These are phyloP conservation scores for Botryotinia globosa DNA, from an alignment of 2,329 filamentous ascomycete genomes.

Conservation along the genomic window DNA sequence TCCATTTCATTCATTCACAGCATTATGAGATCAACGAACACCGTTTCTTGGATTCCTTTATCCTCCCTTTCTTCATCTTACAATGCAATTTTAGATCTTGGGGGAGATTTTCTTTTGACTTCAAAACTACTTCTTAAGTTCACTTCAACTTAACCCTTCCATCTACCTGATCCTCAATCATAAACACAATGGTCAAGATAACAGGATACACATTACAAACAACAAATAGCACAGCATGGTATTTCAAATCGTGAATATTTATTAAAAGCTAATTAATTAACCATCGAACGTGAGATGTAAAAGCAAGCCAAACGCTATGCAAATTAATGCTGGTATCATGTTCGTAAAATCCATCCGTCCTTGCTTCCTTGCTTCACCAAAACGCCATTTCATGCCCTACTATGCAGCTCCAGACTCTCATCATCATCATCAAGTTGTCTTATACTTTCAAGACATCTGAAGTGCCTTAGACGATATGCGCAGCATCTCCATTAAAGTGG, in stretches of 20 bases:
- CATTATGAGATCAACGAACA: conserved; percentile 19
- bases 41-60: too few relatives aligned
- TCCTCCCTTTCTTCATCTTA: too few relatives aligned
- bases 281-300: neutral
- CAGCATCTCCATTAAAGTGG: neutral
- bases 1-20: conserved; percentile 17
- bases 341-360: neutral
- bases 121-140: neutral
- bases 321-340: conserved; percentile 9
- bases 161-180: fast-evolving
- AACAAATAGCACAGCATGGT: neutral
- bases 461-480: neutral
- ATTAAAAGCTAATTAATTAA: neutral
- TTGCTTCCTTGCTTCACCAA: neutral
- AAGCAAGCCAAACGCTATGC: neutral
- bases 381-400: neutral
- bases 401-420: neutral
- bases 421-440: neutral
- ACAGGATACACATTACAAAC: neutral
- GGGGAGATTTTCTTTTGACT: neutral
- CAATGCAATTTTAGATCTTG: too few relatives aligned
- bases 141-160: neutral
- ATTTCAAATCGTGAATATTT: neutral
- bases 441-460: neutral
- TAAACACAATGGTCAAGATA: fast-evolving